Conservation (phyloP, 345 rosid genomes). For the Eucalyptus albens region DNA sequence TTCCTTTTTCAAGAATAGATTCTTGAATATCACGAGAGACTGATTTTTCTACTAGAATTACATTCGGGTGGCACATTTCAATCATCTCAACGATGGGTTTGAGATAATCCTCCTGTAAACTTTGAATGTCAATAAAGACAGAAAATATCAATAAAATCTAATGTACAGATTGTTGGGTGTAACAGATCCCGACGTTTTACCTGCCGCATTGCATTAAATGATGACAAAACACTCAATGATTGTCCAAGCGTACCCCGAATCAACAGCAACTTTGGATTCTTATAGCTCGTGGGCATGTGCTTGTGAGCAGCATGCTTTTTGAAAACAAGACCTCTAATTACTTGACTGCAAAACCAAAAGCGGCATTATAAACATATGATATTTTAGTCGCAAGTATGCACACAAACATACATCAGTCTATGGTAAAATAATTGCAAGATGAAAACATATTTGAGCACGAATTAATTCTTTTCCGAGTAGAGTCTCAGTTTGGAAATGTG, state of each 20-base stretch:
- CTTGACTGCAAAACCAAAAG: slow-evolving; percentile 43
- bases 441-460: neutral
- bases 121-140: slow-evolving; percentile 2
- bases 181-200: slow-evolving; percentile 12
- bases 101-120: slow-evolving; percentile 36
- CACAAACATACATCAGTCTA: neutral
- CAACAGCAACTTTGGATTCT: slow-evolving; percentile 67
- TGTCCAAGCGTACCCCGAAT: slow-evolving; percentile 66
- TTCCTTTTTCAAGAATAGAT: slow-evolving; percentile 52
- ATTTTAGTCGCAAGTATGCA: neutral
- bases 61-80: slow-evolving; percentile 56
- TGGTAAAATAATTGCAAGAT: neutral
- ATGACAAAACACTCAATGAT: slow-evolving; percentile 66
- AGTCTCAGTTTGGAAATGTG: neutral
- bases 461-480: neutral
- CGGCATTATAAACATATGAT: neutral
- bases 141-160: neutral
- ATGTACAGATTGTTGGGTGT: neutral
- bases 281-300: slow-evolving; percentile 79
- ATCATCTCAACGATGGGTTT: slow-evolving; percentile 50
- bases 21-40: slow-evolving; percentile 82
- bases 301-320: slow-evolving; percentile 96
- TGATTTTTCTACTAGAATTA: slow-evolving; percentile 81
- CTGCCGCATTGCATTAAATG: slow-evolving; percentile 58
- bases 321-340: slow-evolving; percentile 81